Percentiles rank a stretch among this genome's conserved stretches.
These are phyloP conservation scores for Chytriomyces hyalinus DNA, from an alignment of 192 early-diverging fungal genomes.

Conservation along the genomic window DNA sequence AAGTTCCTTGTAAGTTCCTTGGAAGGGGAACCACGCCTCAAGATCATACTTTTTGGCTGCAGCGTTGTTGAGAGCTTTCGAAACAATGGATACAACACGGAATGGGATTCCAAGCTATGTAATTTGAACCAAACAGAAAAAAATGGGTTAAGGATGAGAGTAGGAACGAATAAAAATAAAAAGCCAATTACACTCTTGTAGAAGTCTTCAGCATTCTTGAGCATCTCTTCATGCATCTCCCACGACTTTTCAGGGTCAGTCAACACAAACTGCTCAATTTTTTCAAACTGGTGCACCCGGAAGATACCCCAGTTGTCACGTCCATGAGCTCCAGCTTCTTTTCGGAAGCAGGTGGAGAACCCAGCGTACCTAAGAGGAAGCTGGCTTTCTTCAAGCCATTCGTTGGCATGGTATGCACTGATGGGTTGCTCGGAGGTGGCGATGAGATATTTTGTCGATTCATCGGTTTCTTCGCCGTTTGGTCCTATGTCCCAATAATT, in stretches of 20 bases:
- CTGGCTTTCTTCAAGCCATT: slow-evolving; percentile 94
- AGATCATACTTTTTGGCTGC: slow-evolving; percentile 99
- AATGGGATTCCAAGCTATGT: slow-evolving; percentile 88
- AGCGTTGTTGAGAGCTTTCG: slow-evolving; percentile 97
- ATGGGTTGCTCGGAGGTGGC: slow-evolving; percentile 99
- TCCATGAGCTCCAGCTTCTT: slow-evolving; percentile 97
- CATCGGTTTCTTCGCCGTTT: slow-evolving; percentile 65
- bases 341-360: slow-evolving; percentile 98
- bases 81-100: slow-evolving; percentile 94
- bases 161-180: neutral
- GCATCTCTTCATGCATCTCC: slow-evolving; percentile 99
- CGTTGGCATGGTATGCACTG: slow-evolving; percentile 91
- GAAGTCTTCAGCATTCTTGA: slow-evolving; percentile 88
- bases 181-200: slow-evolving; percentile 70
- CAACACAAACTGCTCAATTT: slow-evolving; percentile 98
- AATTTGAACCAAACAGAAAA: slow-evolving; percentile 2
- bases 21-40: slow-evolving; percentile 99
- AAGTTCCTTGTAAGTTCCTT: slow-evolving; percentile 96
- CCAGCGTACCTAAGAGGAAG: slow-evolving; percentile 91
- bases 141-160: neutral
- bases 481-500: slow-evolving; percentile 31
- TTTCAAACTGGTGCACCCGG: slow-evolving; percentile 99
- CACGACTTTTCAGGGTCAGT: slow-evolving; percentile 97
- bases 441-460: slow-evolving; percentile 87
- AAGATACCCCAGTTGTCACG: slow-evolving; percentile 99